Base-by-base conservation (phyloP, 352 stramenopile genomes). In the Saprolegnia parasitica region DNA sequence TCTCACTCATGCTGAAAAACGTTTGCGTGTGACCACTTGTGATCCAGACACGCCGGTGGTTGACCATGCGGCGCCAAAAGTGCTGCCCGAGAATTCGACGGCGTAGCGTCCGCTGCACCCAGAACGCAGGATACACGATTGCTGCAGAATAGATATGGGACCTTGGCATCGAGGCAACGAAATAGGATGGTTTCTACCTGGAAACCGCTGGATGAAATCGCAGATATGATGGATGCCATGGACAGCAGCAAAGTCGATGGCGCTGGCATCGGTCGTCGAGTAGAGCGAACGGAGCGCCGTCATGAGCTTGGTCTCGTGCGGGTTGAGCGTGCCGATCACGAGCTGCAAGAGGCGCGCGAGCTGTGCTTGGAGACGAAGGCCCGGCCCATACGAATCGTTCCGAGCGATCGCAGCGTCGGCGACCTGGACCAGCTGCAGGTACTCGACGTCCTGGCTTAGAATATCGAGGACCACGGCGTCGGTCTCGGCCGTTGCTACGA, bases 111-210 rank as follows among this genome's bases (percentile, higher is more conserved):
- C 63, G 46, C 24, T 70, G 63, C 13, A 70, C 21, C 63, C 63
- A 70, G 61, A 70, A 70, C 13, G 50, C 37, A 21, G 63, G 63
- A 20, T 61, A 70, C 13, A 70, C 52, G 6, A 70, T 20, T 13
- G 50, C 63, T 70, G 29, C 29, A 35, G 29, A 35, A 35, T 35
- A 6, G 29, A n/a, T n/a, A 70, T 8, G 60, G 13, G 40, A 15
- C 15, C 10, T 23, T 42, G 63, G n/a, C 42, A 15, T 67, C 11
- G 18, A 37, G 13, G 24, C 52, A 4, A 42, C 20, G 1, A 20
- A 3, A 16, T 2, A 39, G 9, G 16, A 6, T 35, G 29, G 2
- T 35, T 35, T 35, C 29, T 11, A 70, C 63, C 63, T 62, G 63
- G 63, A 62, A 63, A 70, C 20, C 49, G 54, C 42, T 37, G 15